Evolutionary conservation across 331 rosid genomes (phyloP).

Genomic region (Rosa hybrid): DNA sequence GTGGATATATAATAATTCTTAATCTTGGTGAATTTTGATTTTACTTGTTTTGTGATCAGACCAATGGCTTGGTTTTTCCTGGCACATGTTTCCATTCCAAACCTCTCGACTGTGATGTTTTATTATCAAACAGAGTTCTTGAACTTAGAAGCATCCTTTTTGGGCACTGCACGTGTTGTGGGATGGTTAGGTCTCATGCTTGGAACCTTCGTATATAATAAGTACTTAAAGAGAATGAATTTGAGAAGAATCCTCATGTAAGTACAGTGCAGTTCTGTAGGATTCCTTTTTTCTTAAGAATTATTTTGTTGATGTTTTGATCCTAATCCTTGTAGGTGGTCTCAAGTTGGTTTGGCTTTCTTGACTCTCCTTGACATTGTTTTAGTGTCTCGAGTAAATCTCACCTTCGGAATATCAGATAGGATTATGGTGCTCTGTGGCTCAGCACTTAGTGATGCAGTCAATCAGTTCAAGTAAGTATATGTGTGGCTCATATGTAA

Average conservation of each 20-base stretch:
- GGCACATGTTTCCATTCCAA: slow-evolving; percentile 65
- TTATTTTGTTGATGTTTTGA: slow-evolving; percentile 24
- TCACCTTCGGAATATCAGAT: slow-evolving; percentile 60
- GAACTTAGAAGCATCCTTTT: slow-evolving; percentile 77
- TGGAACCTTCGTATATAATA: slow-evolving; percentile 66
- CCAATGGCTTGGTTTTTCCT: slow-evolving; percentile 92
- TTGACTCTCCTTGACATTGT: slow-evolving; percentile 55
- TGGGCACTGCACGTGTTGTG: slow-evolving; percentile 68
- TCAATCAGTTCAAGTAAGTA: slow-evolving; percentile 79
- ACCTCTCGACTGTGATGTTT: slow-evolving; percentile 74
- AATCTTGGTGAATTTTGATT: slow-evolving; percentile 25
- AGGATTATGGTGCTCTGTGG: slow-evolving; percentile 65
- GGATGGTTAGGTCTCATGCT: slow-evolving; percentile 88
- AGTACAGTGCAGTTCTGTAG: slow-evolving; percentile 16
- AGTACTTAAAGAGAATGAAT: slow-evolving; percentile 64
- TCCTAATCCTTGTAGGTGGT: slow-evolving; percentile 48
- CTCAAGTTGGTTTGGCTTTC: slow-evolving; percentile 67
- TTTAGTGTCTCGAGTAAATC: slow-evolving; percentile 62
- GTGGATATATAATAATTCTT: not conserved
- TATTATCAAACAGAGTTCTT: slow-evolving; percentile 73
- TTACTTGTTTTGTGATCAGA: slow-evolving; percentile 41
- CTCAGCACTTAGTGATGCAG: slow-evolving; percentile 72
- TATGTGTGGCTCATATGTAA: slow-evolving; percentile 21
- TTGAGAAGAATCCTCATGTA: slow-evolving; percentile 69
- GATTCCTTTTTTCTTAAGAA: not conserved